phyloP scores from a whole-genome alignment of 208 protist genomes.

The Zelonia costaricensis region DNA sequence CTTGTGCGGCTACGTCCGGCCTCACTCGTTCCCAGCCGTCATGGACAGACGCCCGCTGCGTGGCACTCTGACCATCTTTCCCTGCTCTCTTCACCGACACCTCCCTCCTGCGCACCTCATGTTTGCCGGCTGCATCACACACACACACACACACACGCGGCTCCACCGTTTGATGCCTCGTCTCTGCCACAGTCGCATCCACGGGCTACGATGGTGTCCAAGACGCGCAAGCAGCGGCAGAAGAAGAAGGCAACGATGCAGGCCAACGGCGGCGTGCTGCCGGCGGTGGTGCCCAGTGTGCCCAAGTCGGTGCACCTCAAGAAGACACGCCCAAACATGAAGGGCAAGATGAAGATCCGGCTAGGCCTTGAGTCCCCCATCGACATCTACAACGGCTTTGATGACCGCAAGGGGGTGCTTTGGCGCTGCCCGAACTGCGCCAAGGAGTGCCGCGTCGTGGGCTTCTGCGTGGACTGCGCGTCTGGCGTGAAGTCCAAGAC shows the following conservation, averaged over 20 bases:
- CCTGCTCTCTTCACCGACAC: too few species aligned
- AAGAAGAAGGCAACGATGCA: conserved; percentile 70
- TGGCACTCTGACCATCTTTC: too few species aligned
- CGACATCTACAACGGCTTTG: conserved; percentile 88
- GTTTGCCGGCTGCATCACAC: too few species aligned
- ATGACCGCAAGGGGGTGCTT: conserved; percentile 80
- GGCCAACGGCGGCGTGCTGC: conserved; percentile 66
- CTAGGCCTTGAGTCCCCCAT: conserved; percentile 80
- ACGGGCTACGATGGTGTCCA: conserved; percentile 74
- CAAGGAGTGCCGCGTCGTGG: conserved; percentile 73
- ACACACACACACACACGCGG: too few species aligned
- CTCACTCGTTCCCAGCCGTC: too few species aligned
- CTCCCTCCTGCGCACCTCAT: too few species aligned
- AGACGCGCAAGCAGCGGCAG: conserved; percentile 85
- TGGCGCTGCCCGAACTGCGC: conserved; percentile 78
- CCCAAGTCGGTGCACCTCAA: conserved; percentile 88
- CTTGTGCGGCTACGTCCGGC: too few species aligned
- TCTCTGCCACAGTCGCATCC: background rate
- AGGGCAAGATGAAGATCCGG: conserved; percentile 90
- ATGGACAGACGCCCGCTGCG: too few species aligned
- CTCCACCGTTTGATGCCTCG: too few species aligned
- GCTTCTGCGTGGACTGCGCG: conserved; percentile 86
- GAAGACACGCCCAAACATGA: conserved; percentile 89
- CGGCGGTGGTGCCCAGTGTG: conserved; percentile 55
- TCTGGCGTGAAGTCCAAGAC: conserved; percentile 62